phyloP scores from a whole-genome alignment of 768 basidiomycete species.

The Leccinum sublutescens region DNA sequence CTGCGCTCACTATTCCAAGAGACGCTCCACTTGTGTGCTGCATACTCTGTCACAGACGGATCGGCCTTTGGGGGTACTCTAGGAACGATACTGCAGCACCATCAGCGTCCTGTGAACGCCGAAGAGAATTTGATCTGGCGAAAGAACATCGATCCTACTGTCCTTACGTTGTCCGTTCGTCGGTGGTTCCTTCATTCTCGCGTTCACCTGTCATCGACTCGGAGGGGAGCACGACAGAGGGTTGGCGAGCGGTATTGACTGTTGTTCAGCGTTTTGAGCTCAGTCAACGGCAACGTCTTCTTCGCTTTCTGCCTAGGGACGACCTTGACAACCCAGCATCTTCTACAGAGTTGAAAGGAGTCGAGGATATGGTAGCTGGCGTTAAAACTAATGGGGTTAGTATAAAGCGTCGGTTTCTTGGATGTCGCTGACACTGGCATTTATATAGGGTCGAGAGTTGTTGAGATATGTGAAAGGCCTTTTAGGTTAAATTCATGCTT shows the following conservation, averaged over 20 bases:
- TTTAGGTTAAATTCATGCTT: slow-evolving; percentile 44
- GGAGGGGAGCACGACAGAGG: slow-evolving; percentile 48
- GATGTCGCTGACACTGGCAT: slow-evolving; percentile 3
- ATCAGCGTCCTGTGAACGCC: slow-evolving; percentile 18
- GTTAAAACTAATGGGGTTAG: slow-evolving; percentile 76
- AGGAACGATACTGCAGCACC: slow-evolving; percentile 18
- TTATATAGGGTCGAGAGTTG: slow-evolving; percentile 61
- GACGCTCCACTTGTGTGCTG: slow-evolving; percentile 63
- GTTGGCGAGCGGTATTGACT: slow-evolving; percentile 78
- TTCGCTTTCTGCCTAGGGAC: slow-evolving; percentile 28
- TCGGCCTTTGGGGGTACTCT: slow-evolving; percentile 75
- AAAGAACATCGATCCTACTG: slow-evolving; percentile 85
- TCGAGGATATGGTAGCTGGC: slow-evolving; percentile 73
- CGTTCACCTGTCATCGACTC: slow-evolving; percentile 20
- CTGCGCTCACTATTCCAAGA: slow-evolving; percentile 13
- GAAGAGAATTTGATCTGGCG: slow-evolving; percentile 66
- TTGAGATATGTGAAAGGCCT: slow-evolving; percentile 70
- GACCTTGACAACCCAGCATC: slow-evolving; percentile 33
- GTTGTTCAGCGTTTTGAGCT: slow-evolving; percentile 66
- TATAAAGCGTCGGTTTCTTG: slow-evolving; percentile 18
- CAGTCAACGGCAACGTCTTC: slow-evolving; percentile 49
- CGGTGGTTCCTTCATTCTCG: slow-evolving; percentile 57
- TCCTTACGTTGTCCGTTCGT: slow-evolving; percentile 77
- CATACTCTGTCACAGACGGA: slow-evolving; percentile 68
- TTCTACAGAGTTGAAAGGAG: slow-evolving; percentile 40